Conservation (phyloP, 805 yeast species). For the Monosporozyma aquatica region DNA sequence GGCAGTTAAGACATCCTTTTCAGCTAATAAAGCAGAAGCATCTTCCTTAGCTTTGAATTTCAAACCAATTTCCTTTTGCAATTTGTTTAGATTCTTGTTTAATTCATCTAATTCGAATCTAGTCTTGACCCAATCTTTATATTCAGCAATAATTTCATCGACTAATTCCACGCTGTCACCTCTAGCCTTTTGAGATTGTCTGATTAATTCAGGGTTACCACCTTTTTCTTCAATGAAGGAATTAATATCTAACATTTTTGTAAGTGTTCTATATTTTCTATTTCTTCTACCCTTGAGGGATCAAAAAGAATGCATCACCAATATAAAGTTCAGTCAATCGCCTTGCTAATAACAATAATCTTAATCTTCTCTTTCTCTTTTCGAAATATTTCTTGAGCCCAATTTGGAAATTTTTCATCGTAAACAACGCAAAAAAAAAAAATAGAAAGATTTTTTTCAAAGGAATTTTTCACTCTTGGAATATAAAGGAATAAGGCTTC, state of each 20-base stretch:
- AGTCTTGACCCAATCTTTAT: constrained; percentile 85
- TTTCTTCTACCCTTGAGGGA: too few species aligned
- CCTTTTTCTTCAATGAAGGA: constrained; percentile 94
- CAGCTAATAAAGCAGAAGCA: constrained; percentile 69
- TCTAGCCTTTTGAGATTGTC: constrained; percentile 85
- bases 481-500: too few species aligned
- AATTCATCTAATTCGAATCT: constrained; percentile 84
- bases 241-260: constrained; percentile 90
- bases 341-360: too few species aligned
- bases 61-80: constrained; percentile 88
- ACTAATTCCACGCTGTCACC: constrained; percentile 91
- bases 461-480: too few species aligned
- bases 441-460: too few species aligned
- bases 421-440: too few species aligned
- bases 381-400: too few species aligned
- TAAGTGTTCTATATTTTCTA: too few species aligned
- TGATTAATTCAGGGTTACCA: constrained; percentile 85
- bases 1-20: constrained; percentile 66
- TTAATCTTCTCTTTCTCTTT: too few species aligned
- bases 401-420: too few species aligned
- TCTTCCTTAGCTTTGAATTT: constrained; percentile 94
- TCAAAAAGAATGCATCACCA: too few species aligned
- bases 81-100: constrained; percentile 79
- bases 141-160: constrained; percentile 86
- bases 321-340: too few species aligned